phyloP scores from a whole-genome alignment of 2,329 filamentous ascomycete species.

The Colletotrichum tofieldiae region DNA sequence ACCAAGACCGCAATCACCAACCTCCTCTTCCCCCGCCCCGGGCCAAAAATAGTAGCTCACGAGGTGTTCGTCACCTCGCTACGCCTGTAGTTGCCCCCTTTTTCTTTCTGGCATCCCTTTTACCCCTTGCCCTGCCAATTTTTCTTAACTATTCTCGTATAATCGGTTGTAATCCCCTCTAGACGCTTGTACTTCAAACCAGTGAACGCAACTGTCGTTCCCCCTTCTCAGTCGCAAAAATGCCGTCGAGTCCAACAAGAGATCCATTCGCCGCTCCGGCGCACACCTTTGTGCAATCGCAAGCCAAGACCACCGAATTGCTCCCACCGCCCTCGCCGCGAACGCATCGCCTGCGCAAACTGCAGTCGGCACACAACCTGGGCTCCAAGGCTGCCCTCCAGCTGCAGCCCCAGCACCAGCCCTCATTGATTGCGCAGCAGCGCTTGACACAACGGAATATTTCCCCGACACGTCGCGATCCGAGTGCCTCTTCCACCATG shows the following conservation, averaged over 20 bases:
- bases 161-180: slow-evolving; percentile 27
- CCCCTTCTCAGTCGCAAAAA: slow-evolving; percentile 30
- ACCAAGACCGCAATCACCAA: slow-evolving; percentile 41
- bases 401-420: slow-evolving; percentile 43
- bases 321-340: slow-evolving; percentile 74
- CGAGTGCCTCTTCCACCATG: slow-evolving; percentile 45
- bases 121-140: slow-evolving; percentile 8
- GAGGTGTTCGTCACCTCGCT: slow-evolving; percentile 40
- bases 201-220: slow-evolving; percentile 21
- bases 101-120: slow-evolving; percentile 3
- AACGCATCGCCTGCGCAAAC: slow-evolving; percentile 78
- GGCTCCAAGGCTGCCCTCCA: slow-evolving; percentile 67
- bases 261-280: slow-evolving; percentile 47
- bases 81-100: slow-evolving; percentile 23
- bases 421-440: slow-evolving; percentile 76
- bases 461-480: slow-evolving; percentile 40
- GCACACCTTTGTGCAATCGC: slow-evolving; percentile 44
- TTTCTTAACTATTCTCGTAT: slow-evolving; percentile 26
- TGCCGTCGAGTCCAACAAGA: slow-evolving; percentile 52
- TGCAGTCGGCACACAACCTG: slow-evolving; percentile 82
- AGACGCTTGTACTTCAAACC: slow-evolving; percentile 7
- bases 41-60: slow-evolving; percentile 42
- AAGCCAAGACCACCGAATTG: slow-evolving; percentile 59
- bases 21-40: slow-evolving; percentile 33
- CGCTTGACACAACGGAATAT: slow-evolving; percentile 62